These are phyloP conservation scores for Yarrowia sp. DNA, from an alignment of 805 yeast genomes.

Conservation along the genomic window DNA sequence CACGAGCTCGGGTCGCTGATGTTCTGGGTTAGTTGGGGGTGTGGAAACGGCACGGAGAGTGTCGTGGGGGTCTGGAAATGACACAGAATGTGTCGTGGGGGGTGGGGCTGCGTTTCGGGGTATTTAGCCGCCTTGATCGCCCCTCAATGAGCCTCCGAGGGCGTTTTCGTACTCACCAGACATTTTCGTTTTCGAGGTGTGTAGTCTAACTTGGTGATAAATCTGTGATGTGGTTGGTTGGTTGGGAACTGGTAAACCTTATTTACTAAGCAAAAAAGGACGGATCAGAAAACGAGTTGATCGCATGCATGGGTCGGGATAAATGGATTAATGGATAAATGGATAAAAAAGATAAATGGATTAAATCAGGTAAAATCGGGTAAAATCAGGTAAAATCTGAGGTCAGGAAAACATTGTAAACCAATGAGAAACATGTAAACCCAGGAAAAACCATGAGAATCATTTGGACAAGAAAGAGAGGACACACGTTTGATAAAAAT, in stretches of 20 bases:
- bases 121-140: background rate
- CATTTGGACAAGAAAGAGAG: too few relatives aligned
- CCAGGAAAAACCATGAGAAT: too few relatives aligned
- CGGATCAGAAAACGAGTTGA: too few relatives aligned
- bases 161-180: conserved; percentile 17
- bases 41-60: background rate
- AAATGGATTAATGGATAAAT: background rate
- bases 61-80: too few relatives aligned
- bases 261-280: background rate
- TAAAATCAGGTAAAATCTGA: too few relatives aligned
- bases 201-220: conserved; percentile 20
- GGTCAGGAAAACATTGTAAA: too few relatives aligned
- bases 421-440: too few relatives aligned
- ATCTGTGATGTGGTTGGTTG: conserved; percentile 24
- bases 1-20: conserved; percentile 57
- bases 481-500: too few relatives aligned
- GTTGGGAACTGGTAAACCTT: background rate
- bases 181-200: conserved; percentile 21
- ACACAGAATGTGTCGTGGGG: too few relatives aligned
- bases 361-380: too few relatives aligned
- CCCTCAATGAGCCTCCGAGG: background rate
- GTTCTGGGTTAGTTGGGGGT: conserved; percentile 28
- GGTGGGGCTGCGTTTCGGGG: background rate
- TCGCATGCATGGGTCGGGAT: too few relatives aligned
- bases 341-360: too few relatives aligned